phyloP scores from a whole-genome alignment of 345 rosid species.

The Adansonia digitata region DNA sequence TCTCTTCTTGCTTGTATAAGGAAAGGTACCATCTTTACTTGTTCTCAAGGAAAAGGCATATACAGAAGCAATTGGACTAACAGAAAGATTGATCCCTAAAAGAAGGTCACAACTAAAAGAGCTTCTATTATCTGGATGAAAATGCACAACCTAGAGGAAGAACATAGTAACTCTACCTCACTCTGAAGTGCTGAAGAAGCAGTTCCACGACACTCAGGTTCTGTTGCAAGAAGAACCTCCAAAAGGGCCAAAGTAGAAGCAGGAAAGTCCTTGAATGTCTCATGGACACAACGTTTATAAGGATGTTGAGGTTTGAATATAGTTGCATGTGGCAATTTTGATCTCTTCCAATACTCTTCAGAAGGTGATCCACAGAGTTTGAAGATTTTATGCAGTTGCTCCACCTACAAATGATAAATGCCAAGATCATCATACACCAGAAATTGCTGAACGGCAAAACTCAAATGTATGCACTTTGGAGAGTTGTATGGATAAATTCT shows the following conservation, averaged over 20 bases:
- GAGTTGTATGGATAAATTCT: neutral
- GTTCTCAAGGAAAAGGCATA: neutral
- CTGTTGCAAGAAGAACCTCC: conserved; percentile 50
- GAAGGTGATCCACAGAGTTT: conserved; percentile 76
- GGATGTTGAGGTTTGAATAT: conserved; percentile 66
- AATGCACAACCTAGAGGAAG: neutral
- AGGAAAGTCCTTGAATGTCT: conserved; percentile 55
- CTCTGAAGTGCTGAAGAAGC: conserved; percentile 45
- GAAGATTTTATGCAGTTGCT: conserved; percentile 66
- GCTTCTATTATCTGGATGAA: neutral
- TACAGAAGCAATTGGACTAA: neutral
- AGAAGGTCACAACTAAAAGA: neutral
- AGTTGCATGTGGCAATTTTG: conserved; percentile 54
- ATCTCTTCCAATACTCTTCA: conserved; percentile 63
- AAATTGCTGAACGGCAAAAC: neutral
- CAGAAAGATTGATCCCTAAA: neutral
- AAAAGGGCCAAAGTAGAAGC: conserved; percentile 45
- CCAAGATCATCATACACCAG: neutral
- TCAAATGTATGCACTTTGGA: neutral
- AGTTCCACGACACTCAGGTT: conserved; percentile 55
- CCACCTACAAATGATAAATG: conserved; percentile 29
- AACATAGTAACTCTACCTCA: conserved; percentile 34
- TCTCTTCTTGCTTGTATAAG: neutral
- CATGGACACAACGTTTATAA: conserved; percentile 46
- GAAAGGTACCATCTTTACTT: neutral